These are phyloP conservation scores for Monosporascus sp. DNA, from an alignment of 2,329 filamentous ascomycete genomes.

Conservation along the genomic window DNA sequence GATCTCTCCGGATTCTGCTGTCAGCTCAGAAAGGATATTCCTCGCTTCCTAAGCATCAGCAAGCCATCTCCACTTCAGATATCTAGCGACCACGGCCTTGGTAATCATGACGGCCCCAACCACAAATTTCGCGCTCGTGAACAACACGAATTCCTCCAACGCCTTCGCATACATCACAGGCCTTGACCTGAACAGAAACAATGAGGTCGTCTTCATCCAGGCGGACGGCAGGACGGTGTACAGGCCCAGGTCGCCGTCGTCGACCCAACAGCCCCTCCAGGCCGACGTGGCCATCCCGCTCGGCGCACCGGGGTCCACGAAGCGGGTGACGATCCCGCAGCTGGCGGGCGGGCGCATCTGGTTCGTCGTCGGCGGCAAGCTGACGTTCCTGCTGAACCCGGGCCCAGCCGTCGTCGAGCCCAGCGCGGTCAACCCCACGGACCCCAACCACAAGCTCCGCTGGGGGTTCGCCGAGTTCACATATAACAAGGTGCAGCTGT, in stretches of 20 bases:
- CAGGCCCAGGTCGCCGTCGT: slow-evolving; percentile 54
- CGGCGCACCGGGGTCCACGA: slow-evolving; percentile 54
- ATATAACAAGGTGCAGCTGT: slow-evolving; percentile 55
- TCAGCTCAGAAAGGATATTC: neutral
- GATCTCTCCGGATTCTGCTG: neutral
- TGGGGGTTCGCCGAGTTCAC: slow-evolving; percentile 70
- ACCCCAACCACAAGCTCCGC: slow-evolving; percentile 54
- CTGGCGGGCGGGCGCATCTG: slow-evolving; percentile 68
- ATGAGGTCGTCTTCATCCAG: slow-evolving; percentile 55
- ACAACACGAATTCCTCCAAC: slow-evolving; percentile 55
- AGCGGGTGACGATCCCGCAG: slow-evolving; percentile 60
- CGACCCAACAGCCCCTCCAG: slow-evolving; percentile 43
- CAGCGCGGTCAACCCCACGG: slow-evolving; percentile 59
- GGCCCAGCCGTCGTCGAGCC: slow-evolving; percentile 71
- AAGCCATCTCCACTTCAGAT: neutral
- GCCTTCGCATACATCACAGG: slow-evolving; percentile 70
- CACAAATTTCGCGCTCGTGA: slow-evolving; percentile 57
- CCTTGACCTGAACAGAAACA: slow-evolving; percentile 52
- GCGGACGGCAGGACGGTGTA: slow-evolving; percentile 62
- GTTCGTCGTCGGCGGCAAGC: slow-evolving; percentile 55
- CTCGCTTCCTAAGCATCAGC: neutral
- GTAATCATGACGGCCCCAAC: slow-evolving; percentile 34
- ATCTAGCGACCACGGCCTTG: neutral
- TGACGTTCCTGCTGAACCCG: slow-evolving; percentile 67
- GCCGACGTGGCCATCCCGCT: slow-evolving; percentile 59